Base-by-base conservation (phyloP, 176 grass and related monocot genomes). In the Phoenix dactylifera region DNA sequence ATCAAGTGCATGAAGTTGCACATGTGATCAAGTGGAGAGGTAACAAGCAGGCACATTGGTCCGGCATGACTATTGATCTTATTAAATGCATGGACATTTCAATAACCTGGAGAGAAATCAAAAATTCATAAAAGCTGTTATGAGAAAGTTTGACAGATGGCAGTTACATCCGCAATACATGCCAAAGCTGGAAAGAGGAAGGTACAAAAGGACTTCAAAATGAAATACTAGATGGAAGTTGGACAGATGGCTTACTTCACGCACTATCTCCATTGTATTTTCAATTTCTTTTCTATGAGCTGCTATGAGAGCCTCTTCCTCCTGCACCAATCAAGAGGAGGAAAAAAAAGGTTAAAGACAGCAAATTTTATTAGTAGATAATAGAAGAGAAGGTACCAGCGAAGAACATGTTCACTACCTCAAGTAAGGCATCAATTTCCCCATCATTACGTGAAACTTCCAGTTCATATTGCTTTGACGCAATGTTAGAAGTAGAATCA, bases 251-350 rank as follows among this genome's bases (percentile, higher is more conserved):
- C 68, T 78, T 78, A 83, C 80, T 65, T 83, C 75, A 3, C 59
- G 57, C 24, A 83, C 39, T 54, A 83, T 74, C 64, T 74, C 63
- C 53, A 78, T 78, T 62, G 75, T 78, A 63, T 78, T 83, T 64
- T 78, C 74, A 51, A 78, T 69, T 63, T 73, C 64, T 58, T 73
- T 83, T 57, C 69, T 78, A 26, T 83, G 80, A 70, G 80, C 75
- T 58, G 75, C 56, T 83, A 83, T 68, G 39, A 83, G 72, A 58
- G 75, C 75, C 57, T 74, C 80, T 70, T 78, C 69, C 64, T 76
- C 80, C 80, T 83, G 32, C 18, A 28, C n/a, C 22, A 28, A n/a
- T 3, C 16, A 51, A 49, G 26, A 56, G 29, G 68, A 62, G 25
- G 25, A 62, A 60, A 63, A 67, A 15, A 67, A 54, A 7, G 24